These are phyloP conservation scores for Apiospora arundinis DNA, from an alignment of 2,329 filamentous ascomycete genomes.

Conservation along the genomic window DNA sequence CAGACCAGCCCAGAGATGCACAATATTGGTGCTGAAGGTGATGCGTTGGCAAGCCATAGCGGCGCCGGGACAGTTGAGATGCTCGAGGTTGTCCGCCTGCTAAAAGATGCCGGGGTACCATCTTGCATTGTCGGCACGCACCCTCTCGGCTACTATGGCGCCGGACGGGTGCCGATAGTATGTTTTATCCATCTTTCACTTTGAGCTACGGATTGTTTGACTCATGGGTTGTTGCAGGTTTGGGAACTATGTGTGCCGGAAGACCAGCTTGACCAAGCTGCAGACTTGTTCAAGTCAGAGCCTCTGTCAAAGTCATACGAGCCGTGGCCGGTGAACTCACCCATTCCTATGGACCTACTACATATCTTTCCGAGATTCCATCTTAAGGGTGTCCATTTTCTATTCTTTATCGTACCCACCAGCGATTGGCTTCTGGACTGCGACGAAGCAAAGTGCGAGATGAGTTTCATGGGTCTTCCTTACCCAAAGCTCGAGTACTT, in stretches of 20 bases:
- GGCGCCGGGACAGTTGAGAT: conserved; percentile 20
- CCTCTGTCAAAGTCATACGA: conserved; percentile 19
- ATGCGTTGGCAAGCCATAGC: conserved; percentile 10
- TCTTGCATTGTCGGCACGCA: conserved; percentile 22
- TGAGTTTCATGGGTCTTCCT: conserved; percentile 15
- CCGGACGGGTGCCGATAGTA: conserved; percentile 13
- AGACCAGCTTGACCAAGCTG: conserved; percentile 19
- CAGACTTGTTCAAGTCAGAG: conserved; percentile 14
- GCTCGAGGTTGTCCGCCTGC: conserved; percentile 20
- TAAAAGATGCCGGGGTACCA: conserved; percentile 17
- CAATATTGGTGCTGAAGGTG: not conserved
- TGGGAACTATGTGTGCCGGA: conserved; percentile 24
- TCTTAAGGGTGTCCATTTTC: conserved; percentile 23
- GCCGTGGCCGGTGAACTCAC: conserved; percentile 19
- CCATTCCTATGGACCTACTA: conserved; percentile 1
- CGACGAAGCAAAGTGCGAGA: conserved; percentile 19
- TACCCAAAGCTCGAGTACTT: conserved; percentile 23
- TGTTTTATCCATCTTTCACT: not conserved
- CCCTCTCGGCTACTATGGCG: conserved; percentile 23
- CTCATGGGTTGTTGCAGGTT: conserved; percentile 1
- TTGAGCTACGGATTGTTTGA: not conserved
- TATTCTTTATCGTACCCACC: conserved; percentile 20
- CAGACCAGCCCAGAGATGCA: not conserved
- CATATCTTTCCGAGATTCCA: conserved; percentile 23
- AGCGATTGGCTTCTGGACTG: conserved; percentile 22